Conservation (phyloP, 495 filamentous ascomycete species). For the Penicillium goetzii region DNA sequence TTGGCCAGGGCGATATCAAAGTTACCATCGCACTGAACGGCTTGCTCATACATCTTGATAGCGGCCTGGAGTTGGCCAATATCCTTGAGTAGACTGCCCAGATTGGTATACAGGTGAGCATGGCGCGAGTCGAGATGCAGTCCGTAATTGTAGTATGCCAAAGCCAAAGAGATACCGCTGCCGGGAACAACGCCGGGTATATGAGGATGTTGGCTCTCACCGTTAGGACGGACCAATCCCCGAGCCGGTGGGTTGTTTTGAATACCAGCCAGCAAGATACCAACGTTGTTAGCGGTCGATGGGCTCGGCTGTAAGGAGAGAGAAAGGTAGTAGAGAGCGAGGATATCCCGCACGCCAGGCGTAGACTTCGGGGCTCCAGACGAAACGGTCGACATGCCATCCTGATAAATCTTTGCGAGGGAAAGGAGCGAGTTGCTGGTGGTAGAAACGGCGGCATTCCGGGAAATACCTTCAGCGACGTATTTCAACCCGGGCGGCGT, state of each 20-base stretch:
- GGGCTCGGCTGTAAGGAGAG: constrained; percentile 94
- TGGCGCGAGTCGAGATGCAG: constrained; percentile 81
- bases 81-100: constrained; percentile 94
- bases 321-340: constrained; percentile 95
- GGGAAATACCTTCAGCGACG: constrained; percentile 71
- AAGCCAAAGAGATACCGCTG: constrained; percentile 83
- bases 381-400: constrained; percentile 86
- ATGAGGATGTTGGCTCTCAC: constrained; percentile 48
- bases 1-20: constrained; percentile 99
- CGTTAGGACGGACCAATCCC: constrained; percentile 37
- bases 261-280: constrained; percentile 91
- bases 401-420: constrained; percentile 97
- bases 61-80: constrained; percentile 90
- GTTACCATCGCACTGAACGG: constrained; percentile 84
- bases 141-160: constrained; percentile 95
- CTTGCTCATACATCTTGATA: constrained; percentile 96
- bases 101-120: constrained; percentile 97
- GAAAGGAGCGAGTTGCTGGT: constrained; percentile 96
- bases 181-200: constrained; percentile 84
- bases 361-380: constrained; percentile 61
- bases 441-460: constrained; percentile 84
- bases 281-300: constrained; percentile 98
- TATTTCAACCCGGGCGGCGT: constrained; percentile 82
- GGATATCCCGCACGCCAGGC: constrained; percentile 85
- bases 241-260: constrained; percentile 69